phyloP scores from a whole-genome alignment of 2,329 filamentous ascomycete genomes.

The Myriosclerotinia duriaeana region DNA sequence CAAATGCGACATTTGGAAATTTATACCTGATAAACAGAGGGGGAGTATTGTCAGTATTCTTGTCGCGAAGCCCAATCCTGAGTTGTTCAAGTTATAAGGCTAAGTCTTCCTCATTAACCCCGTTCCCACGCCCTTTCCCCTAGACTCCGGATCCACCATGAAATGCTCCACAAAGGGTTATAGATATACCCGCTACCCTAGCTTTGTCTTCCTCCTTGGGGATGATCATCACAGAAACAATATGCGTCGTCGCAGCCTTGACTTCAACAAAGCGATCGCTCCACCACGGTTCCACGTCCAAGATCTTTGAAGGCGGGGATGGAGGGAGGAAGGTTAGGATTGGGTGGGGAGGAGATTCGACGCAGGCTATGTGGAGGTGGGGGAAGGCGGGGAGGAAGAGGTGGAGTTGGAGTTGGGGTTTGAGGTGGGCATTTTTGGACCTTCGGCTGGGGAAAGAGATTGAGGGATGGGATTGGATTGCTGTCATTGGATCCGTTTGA shows the following conservation, averaged over 20 bases:
- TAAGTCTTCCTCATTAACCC: not conserved
- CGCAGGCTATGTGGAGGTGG: not conserved
- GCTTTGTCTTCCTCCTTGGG: not conserved
- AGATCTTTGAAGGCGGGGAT: not conserved
- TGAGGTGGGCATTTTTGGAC: not conserved
- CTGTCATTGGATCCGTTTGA: not conserved
- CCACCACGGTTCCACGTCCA: not conserved
- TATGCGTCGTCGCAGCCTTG: not conserved
- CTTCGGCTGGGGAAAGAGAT: too few species aligned
- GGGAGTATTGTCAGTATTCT: not conserved
- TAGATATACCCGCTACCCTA: not conserved
- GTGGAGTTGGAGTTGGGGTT: not conserved
- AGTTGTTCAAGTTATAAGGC: not conserved
- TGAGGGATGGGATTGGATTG: not conserved
- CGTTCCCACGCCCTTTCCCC: too few species aligned
- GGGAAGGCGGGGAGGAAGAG: not conserved
- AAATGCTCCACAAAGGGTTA: slow-evolving; percentile 53
- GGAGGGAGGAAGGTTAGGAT: slow-evolving; percentile 4
- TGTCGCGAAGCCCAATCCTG: not conserved
- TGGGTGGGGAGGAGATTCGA: not conserved
- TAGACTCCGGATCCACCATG: slow-evolving; percentile 52
- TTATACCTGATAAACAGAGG: not conserved
- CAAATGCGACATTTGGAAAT: not conserved
- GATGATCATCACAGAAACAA: not conserved
- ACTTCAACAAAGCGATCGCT: not conserved